Evolutionary conservation across 345 rosid genomes (phyloP).

Genomic region (Aegle marmelos): DNA sequence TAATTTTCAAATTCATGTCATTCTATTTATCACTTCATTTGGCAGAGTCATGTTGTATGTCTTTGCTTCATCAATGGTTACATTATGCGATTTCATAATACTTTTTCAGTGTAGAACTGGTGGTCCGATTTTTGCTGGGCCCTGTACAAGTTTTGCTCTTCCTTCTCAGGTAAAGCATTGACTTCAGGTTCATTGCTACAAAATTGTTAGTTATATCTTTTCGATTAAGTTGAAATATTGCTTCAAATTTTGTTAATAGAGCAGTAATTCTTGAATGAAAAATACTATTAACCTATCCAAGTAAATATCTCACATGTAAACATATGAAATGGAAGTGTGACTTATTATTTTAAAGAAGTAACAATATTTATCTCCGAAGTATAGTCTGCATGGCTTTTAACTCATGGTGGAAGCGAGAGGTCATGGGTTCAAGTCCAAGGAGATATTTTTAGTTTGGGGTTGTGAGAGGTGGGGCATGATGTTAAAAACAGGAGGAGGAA

Average conservation of each 20-base stretch:
- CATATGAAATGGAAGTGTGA: background rate
- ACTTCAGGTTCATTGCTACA: background rate
- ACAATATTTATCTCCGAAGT: background rate
- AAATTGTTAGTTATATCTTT: conserved; percentile 1
- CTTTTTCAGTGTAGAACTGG: conserved; percentile 54
- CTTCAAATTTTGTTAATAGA: background rate
- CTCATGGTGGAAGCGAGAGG: too few relatives aligned
- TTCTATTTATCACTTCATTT: background rate
- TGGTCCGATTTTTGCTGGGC: conserved; percentile 91
- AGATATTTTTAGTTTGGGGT: too few relatives aligned
- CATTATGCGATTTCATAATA: background rate
- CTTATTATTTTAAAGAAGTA: background rate
- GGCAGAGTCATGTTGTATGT: background rate
- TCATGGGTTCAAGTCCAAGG: too few relatives aligned
- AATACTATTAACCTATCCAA: background rate
- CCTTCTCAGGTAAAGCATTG: conserved; percentile 67
- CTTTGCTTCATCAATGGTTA: background rate
- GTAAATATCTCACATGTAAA: background rate
- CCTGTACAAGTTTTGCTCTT: conserved; percentile 61
- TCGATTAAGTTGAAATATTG: background rate
- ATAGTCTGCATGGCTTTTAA: too few relatives aligned
- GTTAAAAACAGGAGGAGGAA: too few relatives aligned
- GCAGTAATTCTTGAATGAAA: background rate
- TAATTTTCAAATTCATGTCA: background rate
- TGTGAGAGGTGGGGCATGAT: too few relatives aligned